These are phyloP conservation scores for Phytophthora pluvialis DNA, from an alignment of 352 stramenopile genomes.

Conservation along the genomic window DNA sequence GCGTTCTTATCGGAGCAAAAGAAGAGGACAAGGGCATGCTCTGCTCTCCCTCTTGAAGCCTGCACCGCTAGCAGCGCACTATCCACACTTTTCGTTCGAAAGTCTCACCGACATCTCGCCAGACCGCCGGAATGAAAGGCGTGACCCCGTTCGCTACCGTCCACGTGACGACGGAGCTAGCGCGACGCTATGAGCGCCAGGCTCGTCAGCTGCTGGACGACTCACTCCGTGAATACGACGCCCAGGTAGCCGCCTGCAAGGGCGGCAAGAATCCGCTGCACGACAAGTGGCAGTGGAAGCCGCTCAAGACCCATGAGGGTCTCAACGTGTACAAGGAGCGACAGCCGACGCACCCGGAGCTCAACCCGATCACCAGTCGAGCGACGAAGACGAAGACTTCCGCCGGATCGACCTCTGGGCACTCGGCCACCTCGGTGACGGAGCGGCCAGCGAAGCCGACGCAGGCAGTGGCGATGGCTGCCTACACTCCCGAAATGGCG, in stretches of 20 bases:
- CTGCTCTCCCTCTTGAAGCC: constrained; percentile 9
- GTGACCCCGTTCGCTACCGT: constrained; percentile 28
- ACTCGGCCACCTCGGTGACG: constrained; percentile 1
- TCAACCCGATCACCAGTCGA: constrained; percentile 3
- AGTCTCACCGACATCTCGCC: background rate
- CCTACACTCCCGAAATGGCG: constrained; percentile 30
- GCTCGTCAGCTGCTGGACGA: constrained; percentile 31
- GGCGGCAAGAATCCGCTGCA: constrained; percentile 30
- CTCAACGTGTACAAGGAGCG: constrained; percentile 45
- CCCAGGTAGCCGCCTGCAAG: constrained; percentile 15
- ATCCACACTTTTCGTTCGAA: constrained; percentile 25
- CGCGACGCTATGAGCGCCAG: constrained; percentile 26
- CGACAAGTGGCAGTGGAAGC: constrained; percentile 44
- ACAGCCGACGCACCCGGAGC: constrained; percentile 31
- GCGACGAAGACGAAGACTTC: constrained; percentile 12
- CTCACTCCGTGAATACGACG: constrained; percentile 30
- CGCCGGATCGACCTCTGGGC: constrained; percentile 1
- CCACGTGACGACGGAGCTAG: constrained; percentile 27
- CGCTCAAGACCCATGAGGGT: constrained; percentile 31
- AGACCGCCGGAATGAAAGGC: constrained; percentile 24
- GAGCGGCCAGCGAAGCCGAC: constrained; percentile 15
- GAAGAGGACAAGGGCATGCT: background rate
- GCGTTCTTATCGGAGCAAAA: constrained; percentile 19
- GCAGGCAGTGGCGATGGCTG: constrained; percentile 37
- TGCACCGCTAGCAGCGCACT: background rate